These are phyloP conservation scores for Funneliformis caledonium DNA, from an alignment of 371 early-diverging fungal genomes.

Conservation along the genomic window DNA sequence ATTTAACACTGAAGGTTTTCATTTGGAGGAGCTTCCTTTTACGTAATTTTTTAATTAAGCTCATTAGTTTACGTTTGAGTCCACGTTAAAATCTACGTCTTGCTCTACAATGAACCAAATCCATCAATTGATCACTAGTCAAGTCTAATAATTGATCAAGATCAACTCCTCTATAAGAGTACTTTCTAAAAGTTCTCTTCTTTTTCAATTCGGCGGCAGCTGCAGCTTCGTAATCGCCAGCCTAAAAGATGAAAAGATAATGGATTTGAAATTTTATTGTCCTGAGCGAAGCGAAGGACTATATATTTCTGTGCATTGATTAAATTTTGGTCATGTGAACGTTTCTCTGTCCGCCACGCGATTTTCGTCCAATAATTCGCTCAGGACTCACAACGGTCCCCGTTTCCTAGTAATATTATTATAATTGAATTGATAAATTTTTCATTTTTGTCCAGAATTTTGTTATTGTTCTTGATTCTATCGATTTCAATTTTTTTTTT, in stretches of 20 bases:
- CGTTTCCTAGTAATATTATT: too few relatives aligned
- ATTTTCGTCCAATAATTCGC: too few relatives aligned
- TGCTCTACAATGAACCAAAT: conserved; percentile 93
- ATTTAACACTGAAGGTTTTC: conserved; percentile 99
- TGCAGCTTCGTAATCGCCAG: conserved; percentile 20
- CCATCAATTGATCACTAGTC: conserved; percentile 80
- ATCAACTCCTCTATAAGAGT: conserved; percentile 98
- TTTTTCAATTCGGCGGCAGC: conserved; percentile 60
- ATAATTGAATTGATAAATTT: too few relatives aligned
- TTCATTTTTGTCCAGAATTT: too few relatives aligned
- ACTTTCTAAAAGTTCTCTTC: conserved; percentile 98
- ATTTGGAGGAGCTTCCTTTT: conserved; percentile 80
- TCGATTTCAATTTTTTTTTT: too few relatives aligned
- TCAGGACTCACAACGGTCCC: too few relatives aligned
- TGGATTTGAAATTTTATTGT: too few relatives aligned
- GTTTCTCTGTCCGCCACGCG: too few relatives aligned
- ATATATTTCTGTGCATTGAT: too few relatives aligned
- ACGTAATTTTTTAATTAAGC: conserved; percentile 95
- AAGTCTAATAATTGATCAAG: conserved; percentile 95
- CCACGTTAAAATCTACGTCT: conserved; percentile 98
- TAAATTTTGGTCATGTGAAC: too few relatives aligned
- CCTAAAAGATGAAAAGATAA: not conserved
- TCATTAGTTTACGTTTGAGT: conserved; percentile 96
- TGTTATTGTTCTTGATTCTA: too few relatives aligned
- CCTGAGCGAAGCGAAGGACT: too few relatives aligned